phyloP scores from a whole-genome alignment of 495 filamentous ascomycete genomes.

The Amniculicola lignicola region DNA sequence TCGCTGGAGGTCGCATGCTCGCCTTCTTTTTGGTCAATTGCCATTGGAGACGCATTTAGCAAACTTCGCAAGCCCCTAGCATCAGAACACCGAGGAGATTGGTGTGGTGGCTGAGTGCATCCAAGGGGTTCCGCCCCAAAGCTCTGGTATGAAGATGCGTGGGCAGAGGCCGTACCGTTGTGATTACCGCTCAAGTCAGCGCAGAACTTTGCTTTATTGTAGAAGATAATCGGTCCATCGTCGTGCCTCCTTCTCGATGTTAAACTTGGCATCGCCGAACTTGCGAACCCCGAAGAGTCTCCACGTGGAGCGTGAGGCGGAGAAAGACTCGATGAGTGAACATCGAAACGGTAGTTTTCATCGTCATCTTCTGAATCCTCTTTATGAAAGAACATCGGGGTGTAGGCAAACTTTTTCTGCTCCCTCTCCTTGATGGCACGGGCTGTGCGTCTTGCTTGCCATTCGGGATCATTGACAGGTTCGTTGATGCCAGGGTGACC shows the following conservation, averaged over 20 bases:
- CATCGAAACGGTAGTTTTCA: slow-evolving; percentile 14
- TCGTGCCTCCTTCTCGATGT: slow-evolving; percentile 47
- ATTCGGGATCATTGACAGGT: background rate
- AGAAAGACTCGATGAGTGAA: slow-evolving; percentile 18
- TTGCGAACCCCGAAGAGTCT: slow-evolving; percentile 37
- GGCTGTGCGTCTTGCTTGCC: slow-evolving; percentile 6
- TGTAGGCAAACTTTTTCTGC: slow-evolving; percentile 37
- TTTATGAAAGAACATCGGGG: slow-evolving; percentile 43
- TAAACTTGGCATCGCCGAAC: slow-evolving; percentile 39
- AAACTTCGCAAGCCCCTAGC: background rate
- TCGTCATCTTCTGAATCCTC: slow-evolving; percentile 35
- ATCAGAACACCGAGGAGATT: background rate
- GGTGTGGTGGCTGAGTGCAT: background rate
- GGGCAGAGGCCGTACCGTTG: background rate
- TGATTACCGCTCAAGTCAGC: slow-evolving; percentile 70
- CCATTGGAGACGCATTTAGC: slow-evolving; percentile 1
- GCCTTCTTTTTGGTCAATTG: background rate
- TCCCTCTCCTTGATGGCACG: slow-evolving; percentile 6
- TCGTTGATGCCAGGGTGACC: slow-evolving; percentile 9
- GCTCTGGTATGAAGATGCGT: slow-evolving; percentile 13
- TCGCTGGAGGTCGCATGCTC: slow-evolving; percentile 14
- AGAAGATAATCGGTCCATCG: slow-evolving; percentile 77
- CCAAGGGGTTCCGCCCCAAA: slow-evolving; percentile 22
- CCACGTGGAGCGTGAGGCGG: slow-evolving; percentile 17
- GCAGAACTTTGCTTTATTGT: slow-evolving; percentile 69